Evolutionary conservation across 1,284 basidiomycete genomes (phyloP).

Genomic region (Cutaneotrichosporon dermatis): DNA sequence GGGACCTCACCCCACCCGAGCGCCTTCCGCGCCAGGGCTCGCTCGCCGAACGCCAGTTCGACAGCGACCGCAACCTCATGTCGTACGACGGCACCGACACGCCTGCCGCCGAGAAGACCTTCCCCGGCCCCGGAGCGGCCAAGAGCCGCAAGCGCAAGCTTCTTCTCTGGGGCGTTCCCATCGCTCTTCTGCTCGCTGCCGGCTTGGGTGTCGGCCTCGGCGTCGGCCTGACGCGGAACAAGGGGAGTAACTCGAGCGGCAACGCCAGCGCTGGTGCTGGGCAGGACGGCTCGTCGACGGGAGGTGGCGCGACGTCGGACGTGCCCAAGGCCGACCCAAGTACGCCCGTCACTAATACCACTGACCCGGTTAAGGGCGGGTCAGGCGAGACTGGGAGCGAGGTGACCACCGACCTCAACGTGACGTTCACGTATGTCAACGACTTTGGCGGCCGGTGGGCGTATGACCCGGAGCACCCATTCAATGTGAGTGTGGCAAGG

Average conservation of each 20-base stretch:
- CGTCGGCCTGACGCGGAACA: not conserved
- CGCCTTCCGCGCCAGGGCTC: too few species aligned
- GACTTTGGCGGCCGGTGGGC: slow-evolving; percentile 71
- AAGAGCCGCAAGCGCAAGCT: slow-evolving; percentile 21
- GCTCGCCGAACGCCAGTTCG: too few species aligned
- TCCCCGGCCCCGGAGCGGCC: too few species aligned
- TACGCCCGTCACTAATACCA: not conserved
- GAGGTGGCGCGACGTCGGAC: not conserved
- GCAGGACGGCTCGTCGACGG: too few species aligned
- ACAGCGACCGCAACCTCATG: too few species aligned
- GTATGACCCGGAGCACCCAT: slow-evolving; percentile 65
- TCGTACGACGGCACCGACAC: too few species aligned
- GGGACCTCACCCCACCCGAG: too few species aligned
- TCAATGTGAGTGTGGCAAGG: slow-evolving; percentile 26
- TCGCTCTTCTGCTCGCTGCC: slow-evolving; percentile 22
- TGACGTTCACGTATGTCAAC: slow-evolving; percentile 65
- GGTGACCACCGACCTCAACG: slow-evolving; percentile 59
- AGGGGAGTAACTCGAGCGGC: not conserved
- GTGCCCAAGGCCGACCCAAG: not conserved
- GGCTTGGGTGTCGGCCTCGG: not conserved
- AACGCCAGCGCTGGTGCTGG: not conserved
- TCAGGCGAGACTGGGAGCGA: slow-evolving; percentile 29
- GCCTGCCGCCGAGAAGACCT: not conserved
- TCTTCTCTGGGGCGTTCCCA: slow-evolving; percentile 31
- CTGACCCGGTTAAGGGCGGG: slow-evolving; percentile 5